Base-by-base conservation (phyloP, 2,329 filamentous ascomycete species). In the Pseudogymnoascus sp. region DNA sequence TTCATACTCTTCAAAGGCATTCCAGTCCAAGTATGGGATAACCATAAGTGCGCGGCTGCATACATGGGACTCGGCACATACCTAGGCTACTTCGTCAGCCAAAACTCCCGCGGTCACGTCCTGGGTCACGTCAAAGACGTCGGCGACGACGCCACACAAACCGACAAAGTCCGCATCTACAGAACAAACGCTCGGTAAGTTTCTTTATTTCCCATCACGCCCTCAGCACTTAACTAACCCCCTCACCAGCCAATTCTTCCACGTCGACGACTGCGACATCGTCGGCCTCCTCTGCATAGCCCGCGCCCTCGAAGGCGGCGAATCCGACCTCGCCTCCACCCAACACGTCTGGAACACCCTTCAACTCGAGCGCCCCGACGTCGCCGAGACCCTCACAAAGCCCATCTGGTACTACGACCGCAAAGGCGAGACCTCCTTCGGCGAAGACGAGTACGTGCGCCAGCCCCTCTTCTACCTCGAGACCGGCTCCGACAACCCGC, bases 341-440 rank as follows among this genome's bases (percentile, higher is more conserved):
- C 91, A 96, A 74, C 79, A 87, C 68, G 89, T 96, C 40, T 96
- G 89, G 85, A 96, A 96, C 75, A 82, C 82, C 38, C 80, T 96
- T 37, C 89, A 91, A 73, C 76, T 75, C 40, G 85, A 93, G 72
- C 82, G 90, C 23, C 90, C 91, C 0, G 91, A 93, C 70, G 88
- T 96, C 1, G 88, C 90, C 0, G 85, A 89, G 73, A 81, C 87
- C 5, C 79, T 96, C 62, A 88, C 89, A 1, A 78, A 87, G 73
- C 91, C 91, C 0, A 85, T 91, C 67, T 96, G 91, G 91, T 95
- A 96, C 78, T 93, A 96, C 74, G 91, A 96, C 76, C 88, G 91
- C 62, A 96, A 96, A 78, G 91, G 91, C 10, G 91, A 96, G 78
- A 85, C 84, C 1, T 89, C 86, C 21, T 77, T 80, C 12, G 91